Evolutionary conservation across 176 grass and related monocot species (phyloP), one percentile per base, ranked within the genome.

Genomic region (Otatea glauca): DNA sequence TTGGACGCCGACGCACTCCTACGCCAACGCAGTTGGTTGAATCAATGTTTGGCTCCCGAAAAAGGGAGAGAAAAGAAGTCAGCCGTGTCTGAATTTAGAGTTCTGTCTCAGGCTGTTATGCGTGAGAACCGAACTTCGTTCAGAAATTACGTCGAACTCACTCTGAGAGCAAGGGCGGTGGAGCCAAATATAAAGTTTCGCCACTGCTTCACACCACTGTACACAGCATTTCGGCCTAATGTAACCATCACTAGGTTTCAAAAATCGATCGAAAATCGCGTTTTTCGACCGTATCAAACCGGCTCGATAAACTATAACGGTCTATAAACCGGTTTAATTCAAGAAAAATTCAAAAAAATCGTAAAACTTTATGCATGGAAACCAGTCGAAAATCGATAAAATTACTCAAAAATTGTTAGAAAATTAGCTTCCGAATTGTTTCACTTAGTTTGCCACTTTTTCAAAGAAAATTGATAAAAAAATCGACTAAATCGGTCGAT

Each of bases 81-180:
- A 5, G 29, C 4, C 60, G 0, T 80, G 75, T 74, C 81, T 66
- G 67, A 84, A 78, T 76, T 41, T 48, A 10, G 75, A 39, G 9
- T 0, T 12, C 29, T 14, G 38, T 41, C 55, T 41, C 29, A 17
- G 7, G 75, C 32, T 20, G 56, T 25, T 15, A 21, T 76, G 70
- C 71, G 74, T 43, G 79, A 72, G 66, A 72, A 66, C 67, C 75
- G 66, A 79, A 53, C 67, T 34, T 20, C 49, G 55, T 49, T 47
- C 12, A 54, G 24, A 1, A 41, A 54, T 16, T 47, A 5, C 39
- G 38, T 72, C n/a, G 44, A 61, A 11, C 16, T 43, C 39, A 1
- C 2, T 27, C 23, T 5, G 70, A 32, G 10, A 60, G 53, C 37
- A 44, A 42, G 8, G 74, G 6, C 21, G 4, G 14, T 7, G 38